A percentile compares a stretch with the other conserved stretches of the same genome.
Evolutionary conservation across 2,329 filamentous ascomycete genomes (phyloP).

Genomic region (Aspergillus quadricinctus): DNA sequence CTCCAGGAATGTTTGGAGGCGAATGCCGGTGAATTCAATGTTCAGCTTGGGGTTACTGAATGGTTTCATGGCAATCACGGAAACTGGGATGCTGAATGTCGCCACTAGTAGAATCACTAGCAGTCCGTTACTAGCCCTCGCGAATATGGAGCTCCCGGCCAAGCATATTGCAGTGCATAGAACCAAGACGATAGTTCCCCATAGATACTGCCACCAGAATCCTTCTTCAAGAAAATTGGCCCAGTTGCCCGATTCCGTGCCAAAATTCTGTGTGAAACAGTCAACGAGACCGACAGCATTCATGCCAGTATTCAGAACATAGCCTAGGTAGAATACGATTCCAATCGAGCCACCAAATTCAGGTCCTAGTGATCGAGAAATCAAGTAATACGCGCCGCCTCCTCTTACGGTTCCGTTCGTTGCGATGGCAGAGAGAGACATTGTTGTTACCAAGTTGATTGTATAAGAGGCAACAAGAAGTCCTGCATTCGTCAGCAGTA

Average conservation of each 20-base stretch:
- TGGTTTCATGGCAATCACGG: conserved; percentile 63
- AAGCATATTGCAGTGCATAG: conserved; percentile 72
- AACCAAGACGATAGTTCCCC: conserved; percentile 67
- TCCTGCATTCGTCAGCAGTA: conserved; percentile 43
- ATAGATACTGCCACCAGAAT: conserved; percentile 73
- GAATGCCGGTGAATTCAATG: conserved; percentile 75
- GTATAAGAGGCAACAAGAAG: conserved; percentile 72
- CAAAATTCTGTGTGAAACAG: conserved; percentile 73
- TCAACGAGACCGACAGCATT: conserved; percentile 84
- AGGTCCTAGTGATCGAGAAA: conserved; percentile 77
- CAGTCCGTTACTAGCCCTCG: conserved; percentile 73
- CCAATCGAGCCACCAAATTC: conserved; percentile 89
- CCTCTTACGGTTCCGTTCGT: conserved; percentile 86
- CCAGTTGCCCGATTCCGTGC: conserved; percentile 53
- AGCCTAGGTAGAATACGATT: conserved; percentile 85
- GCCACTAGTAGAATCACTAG: conserved; percentile 67
- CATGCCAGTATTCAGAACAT: conserved; percentile 79
- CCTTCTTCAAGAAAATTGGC: conserved; percentile 61
- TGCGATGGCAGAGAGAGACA: conserved; percentile 83
- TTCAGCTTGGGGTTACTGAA: conserved; percentile 60
- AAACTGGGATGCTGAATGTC: conserved; percentile 77
- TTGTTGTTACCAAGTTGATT: conserved; percentile 77
- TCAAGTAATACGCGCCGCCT: conserved; percentile 83
- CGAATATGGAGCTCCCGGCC: conserved; percentile 74
- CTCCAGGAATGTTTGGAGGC: conserved; percentile 62